phyloP scores from a whole-genome alignment of 2,329 filamentous ascomycete species.

The Zasmidium citrigriseum region DNA sequence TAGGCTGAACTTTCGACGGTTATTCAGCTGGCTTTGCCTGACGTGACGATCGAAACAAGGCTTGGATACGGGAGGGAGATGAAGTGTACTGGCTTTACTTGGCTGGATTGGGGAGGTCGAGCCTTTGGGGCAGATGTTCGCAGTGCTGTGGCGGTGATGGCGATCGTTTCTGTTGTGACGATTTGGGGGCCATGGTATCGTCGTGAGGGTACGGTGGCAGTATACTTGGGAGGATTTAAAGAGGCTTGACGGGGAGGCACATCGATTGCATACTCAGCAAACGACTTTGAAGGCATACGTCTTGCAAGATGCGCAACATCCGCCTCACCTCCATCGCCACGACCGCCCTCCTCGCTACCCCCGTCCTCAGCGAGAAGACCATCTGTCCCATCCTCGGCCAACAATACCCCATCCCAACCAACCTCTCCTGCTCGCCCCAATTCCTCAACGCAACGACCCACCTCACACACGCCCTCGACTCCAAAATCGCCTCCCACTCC shows the following conservation, averaged over 20 bases:
- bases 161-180: no score
- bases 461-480: constrained; percentile 14
- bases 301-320: not conserved
- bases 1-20: not conserved
- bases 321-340: not conserved
- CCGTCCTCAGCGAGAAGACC: not conserved
- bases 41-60: not conserved
- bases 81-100: not conserved
- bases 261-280: not conserved
- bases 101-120: not conserved
- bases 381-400: constrained; percentile 23
- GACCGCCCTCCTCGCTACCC: not conserved
- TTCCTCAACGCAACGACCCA: constrained; percentile 14
- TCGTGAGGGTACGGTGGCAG: not conserved
- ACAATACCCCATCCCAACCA: constrained; percentile 17
- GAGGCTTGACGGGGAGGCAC: no score
- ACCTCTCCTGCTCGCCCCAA: constrained; percentile 7
- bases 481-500: constrained; percentile 11
- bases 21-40: not conserved
- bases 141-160: no score
- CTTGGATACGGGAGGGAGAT: not conserved
- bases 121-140: no score
- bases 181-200: not conserved
- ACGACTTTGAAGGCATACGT: not conserved
- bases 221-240: not conserved